Conservation (phyloP, 2,329 filamentous ascomycete genomes). For the Trichoderma aggressivum region DNA sequence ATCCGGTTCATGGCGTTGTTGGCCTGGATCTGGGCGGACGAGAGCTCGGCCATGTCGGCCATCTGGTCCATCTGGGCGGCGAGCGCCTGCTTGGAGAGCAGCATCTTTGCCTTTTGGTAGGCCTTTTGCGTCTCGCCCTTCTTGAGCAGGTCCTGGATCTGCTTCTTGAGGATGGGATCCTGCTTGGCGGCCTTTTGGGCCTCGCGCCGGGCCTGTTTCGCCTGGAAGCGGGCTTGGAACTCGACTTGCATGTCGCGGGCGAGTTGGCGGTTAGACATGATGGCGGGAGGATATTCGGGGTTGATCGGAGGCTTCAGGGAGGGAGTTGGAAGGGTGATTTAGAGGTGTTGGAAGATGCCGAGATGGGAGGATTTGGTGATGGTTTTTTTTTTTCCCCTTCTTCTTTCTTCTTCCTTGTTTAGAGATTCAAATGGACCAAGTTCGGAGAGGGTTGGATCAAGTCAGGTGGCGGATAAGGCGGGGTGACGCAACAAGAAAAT, state of each 20-base stretch:
- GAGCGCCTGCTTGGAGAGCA: slow-evolving; percentile 59
- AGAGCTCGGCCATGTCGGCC: slow-evolving; percentile 61
- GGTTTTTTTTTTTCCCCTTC: neutral
- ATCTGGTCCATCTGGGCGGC: slow-evolving; percentile 63
- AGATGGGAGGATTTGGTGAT: neutral
- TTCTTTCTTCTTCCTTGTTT: neutral
- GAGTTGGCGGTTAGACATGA: slow-evolving; percentile 57
- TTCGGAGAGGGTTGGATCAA: neutral
- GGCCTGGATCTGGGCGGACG: slow-evolving; percentile 59
- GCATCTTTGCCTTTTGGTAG: slow-evolving; percentile 61
- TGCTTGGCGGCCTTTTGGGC: slow-evolving; percentile 59
- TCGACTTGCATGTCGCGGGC: slow-evolving; percentile 61
- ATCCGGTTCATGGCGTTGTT: slow-evolving; percentile 64
- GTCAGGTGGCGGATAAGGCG: slow-evolving; percentile 16
- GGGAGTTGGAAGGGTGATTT: neutral
- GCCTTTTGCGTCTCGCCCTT: slow-evolving; percentile 62
- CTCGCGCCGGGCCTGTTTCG: slow-evolving; percentile 59
- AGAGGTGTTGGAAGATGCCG: neutral
- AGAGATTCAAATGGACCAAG: neutral
- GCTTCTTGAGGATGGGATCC: slow-evolving; percentile 58
- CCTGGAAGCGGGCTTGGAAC: slow-evolving; percentile 62
- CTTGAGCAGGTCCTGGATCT: slow-evolving; percentile 61
- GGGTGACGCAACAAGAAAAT: slow-evolving; percentile 19
- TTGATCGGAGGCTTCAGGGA: neutral
- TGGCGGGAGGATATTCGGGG: neutral